Evolutionary conservation across 1,284 basidiomycete species (phyloP).

Genomic region (Testicularia cyperi): DNA sequence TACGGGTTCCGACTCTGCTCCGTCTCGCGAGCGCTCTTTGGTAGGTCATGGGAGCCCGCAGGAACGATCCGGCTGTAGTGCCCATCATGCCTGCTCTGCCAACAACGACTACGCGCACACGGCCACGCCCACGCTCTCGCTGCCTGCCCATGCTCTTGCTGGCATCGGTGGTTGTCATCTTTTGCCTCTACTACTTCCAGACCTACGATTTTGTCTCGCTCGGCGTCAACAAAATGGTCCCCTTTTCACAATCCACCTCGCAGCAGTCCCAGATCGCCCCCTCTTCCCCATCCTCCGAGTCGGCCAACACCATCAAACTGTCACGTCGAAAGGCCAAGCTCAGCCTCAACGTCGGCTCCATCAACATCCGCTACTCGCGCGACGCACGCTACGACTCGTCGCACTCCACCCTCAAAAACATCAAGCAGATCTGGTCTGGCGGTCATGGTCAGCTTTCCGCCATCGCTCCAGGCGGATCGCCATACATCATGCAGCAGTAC

Average conservation of each 20-base stretch:
- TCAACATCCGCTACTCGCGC: constrained; percentile 37
- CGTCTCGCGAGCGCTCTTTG: too few species aligned
- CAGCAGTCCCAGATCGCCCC: constrained; percentile 12
- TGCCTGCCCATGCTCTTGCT: constrained; percentile 13
- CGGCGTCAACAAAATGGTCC: constrained; percentile 8
- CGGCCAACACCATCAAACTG: constrained; percentile 1
- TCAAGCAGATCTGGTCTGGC: not conserved
- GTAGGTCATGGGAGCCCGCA: too few species aligned
- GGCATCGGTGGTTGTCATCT: constrained; percentile 3
- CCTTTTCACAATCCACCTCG: constrained; percentile 9
- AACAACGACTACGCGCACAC: too few species aligned
- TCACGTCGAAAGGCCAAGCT: not conserved
- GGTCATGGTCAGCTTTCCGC: not conserved
- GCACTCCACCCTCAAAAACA: constrained; percentile 1
- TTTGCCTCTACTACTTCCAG: constrained; percentile 17
- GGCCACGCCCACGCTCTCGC: too few species aligned
- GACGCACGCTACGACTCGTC: constrained; percentile 17
- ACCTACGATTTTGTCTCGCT: constrained; percentile 27
- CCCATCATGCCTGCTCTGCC: too few species aligned
- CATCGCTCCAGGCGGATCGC: constrained; percentile 1
- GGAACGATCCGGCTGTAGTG: too few species aligned
- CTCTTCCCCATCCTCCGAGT: constrained; percentile 7
- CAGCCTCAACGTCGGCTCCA: constrained; percentile 20
- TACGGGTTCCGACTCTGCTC: too few species aligned
- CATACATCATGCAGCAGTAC: constrained; percentile 18